Evolutionary conservation across 139 green algal genomes (phyloP), one percentile per base, ranked within the genome.

Genomic region (Haematococcus lacustris): DNA sequence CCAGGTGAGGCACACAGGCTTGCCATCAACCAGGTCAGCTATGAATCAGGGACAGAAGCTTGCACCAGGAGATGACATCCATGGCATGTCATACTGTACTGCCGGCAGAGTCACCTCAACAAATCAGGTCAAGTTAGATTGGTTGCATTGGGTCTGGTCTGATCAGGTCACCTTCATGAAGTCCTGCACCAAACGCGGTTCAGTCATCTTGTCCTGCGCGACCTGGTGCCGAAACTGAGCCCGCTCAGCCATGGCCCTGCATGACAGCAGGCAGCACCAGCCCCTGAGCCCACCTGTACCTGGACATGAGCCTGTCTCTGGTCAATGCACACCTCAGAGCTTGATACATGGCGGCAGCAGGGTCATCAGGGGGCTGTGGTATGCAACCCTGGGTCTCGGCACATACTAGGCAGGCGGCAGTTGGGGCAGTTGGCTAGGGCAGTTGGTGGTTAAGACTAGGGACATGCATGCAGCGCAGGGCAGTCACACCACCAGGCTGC

Each of bases 231-330:
- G 34, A 6, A 75, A 40, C n/a, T 66, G 70, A 41, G 70, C 70
- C 2, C 53, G 51, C 70, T 75, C 53, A 17, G 53, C 51, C 70
- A 75, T 62, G 26, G 70, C 70, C 38, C 70, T 73, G 68, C n/a
- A 71, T 25, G 26, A n/a, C n/a, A 35, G 57, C 57, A 64, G 9
- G 47, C 47, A 57, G 47, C 47, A 17, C 47, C 9, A 17, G 47
- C 17, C 47, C 17, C 13, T 57, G 13, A 17, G 47, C 47, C 17
- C 9, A 32, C 21, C n/a, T 64, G 57, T 25, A 64, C 21, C 47
- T 28, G 47, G 13, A 57, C 37, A 30, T 28, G 35, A 32, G 57
- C 21, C 9, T 33, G 32, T n/a, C 17, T 35, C 26, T 25, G 26
- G 9, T 13, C 26, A n/a, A 35, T 35, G 17, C 26, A 28, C 21